phyloP scores from a whole-genome alignment of 2,329 filamentous ascomycete species.

The Stachybotrys echinatus region DNA sequence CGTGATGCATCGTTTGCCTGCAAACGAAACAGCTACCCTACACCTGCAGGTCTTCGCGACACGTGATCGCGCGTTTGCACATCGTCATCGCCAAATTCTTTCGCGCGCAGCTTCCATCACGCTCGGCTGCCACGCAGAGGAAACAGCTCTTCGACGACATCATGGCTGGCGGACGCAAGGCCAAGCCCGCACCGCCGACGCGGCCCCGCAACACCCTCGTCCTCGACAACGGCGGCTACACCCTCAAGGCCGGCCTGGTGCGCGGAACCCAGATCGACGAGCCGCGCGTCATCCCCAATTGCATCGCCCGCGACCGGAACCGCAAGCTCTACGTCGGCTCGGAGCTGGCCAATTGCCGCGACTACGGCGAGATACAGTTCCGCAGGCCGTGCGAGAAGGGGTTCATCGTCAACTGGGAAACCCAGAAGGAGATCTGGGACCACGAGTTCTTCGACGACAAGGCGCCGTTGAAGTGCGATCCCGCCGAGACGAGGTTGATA shows the following conservation, averaged over 20 bases:
- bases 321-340: slow-evolving; percentile 74
- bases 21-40: background rate
- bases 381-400: slow-evolving; percentile 89
- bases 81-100: background rate
- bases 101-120: background rate
- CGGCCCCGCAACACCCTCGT: slow-evolving; percentile 68
- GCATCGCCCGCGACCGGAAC: slow-evolving; percentile 77
- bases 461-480: slow-evolving; percentile 65
- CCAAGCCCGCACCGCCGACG: slow-evolving; percentile 40
- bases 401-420: slow-evolving; percentile 94
- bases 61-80: background rate
- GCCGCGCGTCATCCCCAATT: slow-evolving; percentile 81
- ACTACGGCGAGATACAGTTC: slow-evolving; percentile 86
- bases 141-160: too few relatives aligned
- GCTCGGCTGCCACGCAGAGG: too few relatives aligned
- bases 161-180: slow-evolving; percentile 46
- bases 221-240: slow-evolving; percentile 89
- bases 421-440: slow-evolving; percentile 93
- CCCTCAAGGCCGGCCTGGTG: slow-evolving; percentile 83
- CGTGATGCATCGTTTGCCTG: too few relatives aligned
- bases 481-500: slow-evolving; percentile 75
- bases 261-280: slow-evolving; percentile 36
- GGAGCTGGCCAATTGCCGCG: slow-evolving; percentile 71
- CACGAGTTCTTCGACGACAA: slow-evolving; percentile 72
- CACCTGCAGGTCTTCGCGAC: too few relatives aligned